Evolutionary conservation across 1,139 yeast species (phyloP), one percentile per base, ranked within the genome.

Genomic region (Saccharomyces hybrid): DNA sequence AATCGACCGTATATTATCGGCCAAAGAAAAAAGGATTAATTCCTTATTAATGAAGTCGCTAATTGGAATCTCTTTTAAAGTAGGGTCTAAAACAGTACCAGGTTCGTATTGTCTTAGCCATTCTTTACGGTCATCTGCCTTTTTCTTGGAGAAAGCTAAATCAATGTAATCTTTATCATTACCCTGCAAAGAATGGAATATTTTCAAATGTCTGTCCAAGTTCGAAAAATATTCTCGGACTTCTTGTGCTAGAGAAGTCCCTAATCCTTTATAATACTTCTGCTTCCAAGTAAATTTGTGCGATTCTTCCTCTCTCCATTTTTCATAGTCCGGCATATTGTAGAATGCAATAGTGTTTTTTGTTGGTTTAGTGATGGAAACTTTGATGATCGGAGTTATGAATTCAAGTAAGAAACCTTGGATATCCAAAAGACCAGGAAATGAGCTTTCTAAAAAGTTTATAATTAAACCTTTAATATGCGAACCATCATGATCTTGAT

Each of bases 401-500:
- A 95, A 95, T 69, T 93, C 99, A 46, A 90, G 78, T 62, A 95
- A 75, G 64, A 95, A 95, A 0, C 97, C 98, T 0, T 98, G 97
- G 52, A 93, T 80, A 58, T 86, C 87, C 47, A 95, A 76, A 60
- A 95, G 75, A 1, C 98, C 99, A 0, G 99, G 99, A 74, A 95
- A 95, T 49, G 96, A 87, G 4, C 95, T 81, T 70, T 93, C 98
- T 57, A 95, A 75, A 68, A 93, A 95, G 70, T 95, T 95, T 66
- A 95, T 95, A 59, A 95, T 82, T 63, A 95, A 79, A 60, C 99
- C 99, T 70, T 95, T 95, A 68, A 95, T 95, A 75, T 95, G 99
- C 23, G 96, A 88, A 57, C 99, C 99, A 78, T 95, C 99, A 66
- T 91, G 97, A 88, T 95, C 99, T 73, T 95, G 99, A 87, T 95